Evolutionary conservation across 2,329 filamentous ascomycete genomes (phyloP).

Genomic region (Simplicillium sp.): DNA sequence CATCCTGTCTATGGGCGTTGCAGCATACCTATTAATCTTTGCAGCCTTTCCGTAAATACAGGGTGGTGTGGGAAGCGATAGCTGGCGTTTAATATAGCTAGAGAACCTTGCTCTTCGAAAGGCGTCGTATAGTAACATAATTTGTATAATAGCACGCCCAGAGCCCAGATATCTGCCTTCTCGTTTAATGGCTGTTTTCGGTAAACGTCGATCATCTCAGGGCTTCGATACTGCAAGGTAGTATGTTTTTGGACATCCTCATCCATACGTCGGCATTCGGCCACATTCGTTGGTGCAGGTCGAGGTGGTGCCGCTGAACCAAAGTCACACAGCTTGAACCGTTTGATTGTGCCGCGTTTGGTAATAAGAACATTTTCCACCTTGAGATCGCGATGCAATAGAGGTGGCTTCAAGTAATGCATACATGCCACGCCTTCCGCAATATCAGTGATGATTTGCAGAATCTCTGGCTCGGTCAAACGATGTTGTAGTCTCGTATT

Average conservation of each 20-base stretch:
- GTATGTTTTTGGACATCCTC: constrained; percentile 97
- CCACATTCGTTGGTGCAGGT: constrained; percentile 74
- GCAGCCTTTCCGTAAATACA: constrained; percentile 79
- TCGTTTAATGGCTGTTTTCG: constrained; percentile 94
- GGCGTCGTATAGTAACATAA: constrained; percentile 98
- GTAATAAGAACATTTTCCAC: constrained; percentile 96
- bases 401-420: constrained; percentile 93
- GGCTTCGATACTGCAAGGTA: constrained; percentile 92
- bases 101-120: constrained; percentile 94
- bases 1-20: not conserved
- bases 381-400: constrained; percentile 91
- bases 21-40: constrained; percentile 70
- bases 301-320: constrained; percentile 80
- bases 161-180: constrained; percentile 96
- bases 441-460: constrained; percentile 94
- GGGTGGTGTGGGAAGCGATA: constrained; percentile 88
- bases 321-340: constrained; percentile 98
- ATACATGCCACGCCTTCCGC: constrained; percentile 96
- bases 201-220: constrained; percentile 98
- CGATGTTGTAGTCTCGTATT: constrained; percentile 95
- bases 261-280: constrained; percentile 85
- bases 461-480: constrained; percentile 91
- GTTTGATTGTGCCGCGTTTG: constrained; percentile 50
- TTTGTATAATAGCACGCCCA: constrained; percentile 94
- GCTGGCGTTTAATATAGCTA: constrained; percentile 92